Percentiles rank a stretch among this genome's conserved stretches.
Conservation (phyloP, 306 rosid genomes). For the Cucumis hystrix region DNA sequence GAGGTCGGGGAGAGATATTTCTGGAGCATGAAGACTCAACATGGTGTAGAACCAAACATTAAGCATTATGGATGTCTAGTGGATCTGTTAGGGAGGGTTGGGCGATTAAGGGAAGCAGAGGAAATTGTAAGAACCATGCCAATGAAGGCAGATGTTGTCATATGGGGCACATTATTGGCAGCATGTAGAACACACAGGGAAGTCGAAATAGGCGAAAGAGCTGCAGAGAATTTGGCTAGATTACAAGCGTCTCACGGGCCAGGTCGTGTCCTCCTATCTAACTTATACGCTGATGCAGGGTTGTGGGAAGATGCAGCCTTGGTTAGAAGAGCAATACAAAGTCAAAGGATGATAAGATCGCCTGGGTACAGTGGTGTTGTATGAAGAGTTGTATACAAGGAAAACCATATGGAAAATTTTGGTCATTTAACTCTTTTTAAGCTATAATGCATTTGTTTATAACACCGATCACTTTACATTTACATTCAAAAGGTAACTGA, state of each 20-base stretch:
- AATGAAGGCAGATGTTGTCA: conserved; percentile 61
- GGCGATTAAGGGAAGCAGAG: conserved; percentile 66
- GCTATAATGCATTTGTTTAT: not conserved
- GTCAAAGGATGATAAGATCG: conserved; percentile 32
- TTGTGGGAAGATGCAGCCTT: conserved; percentile 72
- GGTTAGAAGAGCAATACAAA: conserved; percentile 43
- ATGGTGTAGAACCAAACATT: conserved; percentile 61
- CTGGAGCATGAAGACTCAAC: conserved; percentile 49
- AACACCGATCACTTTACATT: not conserved
- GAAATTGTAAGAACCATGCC: conserved; percentile 60
- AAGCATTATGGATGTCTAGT: conserved; percentile 92
- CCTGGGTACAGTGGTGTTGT: conserved; percentile 73
- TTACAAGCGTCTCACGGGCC: conserved; percentile 74
- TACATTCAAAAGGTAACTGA: not conserved
- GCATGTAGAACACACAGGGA: conserved; percentile 76
- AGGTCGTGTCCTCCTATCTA: conserved; percentile 60
- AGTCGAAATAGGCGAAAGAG: conserved; percentile 65
- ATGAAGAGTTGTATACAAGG: conserved; percentile 9
- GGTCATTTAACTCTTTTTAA: not conserved
- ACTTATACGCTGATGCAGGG: conserved; percentile 73
- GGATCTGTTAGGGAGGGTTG: conserved; percentile 92
- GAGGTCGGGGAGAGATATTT: conserved; percentile 58
- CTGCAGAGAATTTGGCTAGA: conserved; percentile 48
- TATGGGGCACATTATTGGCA: conserved; percentile 87
- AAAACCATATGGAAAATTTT: not conserved